A percentile compares a stretch with the other conserved stretches of the same genome.
Evolutionary conservation across 164 flowering plant species (phyloP).

Genomic region (Vitis rupestris): DNA sequence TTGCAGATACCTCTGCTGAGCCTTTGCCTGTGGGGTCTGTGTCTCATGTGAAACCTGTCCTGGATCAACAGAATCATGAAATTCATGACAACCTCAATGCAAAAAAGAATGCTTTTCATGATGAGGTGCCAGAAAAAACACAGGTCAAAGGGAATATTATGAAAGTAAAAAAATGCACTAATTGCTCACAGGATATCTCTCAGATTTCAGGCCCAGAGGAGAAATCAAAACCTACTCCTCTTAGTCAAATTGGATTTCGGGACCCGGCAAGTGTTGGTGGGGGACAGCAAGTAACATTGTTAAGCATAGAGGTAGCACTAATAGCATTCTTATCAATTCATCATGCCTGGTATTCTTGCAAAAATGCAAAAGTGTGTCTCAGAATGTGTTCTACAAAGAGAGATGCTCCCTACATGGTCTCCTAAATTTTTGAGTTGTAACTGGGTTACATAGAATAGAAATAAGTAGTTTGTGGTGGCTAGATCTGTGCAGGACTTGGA

Average conservation of each 20-base stretch:
- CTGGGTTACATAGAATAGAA: no score
- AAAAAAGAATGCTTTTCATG: constrained; percentile 11
- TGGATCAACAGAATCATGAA: constrained; percentile 19
- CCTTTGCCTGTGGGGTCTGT: constrained; percentile 18
- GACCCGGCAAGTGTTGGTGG: constrained; percentile 93
- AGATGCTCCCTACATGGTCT: not conserved
- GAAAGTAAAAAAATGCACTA: constrained; percentile 16
- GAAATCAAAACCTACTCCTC: constrained; percentile 69
- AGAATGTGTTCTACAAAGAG: not conserved
- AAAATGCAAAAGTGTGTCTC: not conserved
- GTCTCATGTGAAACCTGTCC: constrained; percentile 13
- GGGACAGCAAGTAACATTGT: constrained; percentile 81
- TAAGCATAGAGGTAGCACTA: constrained; percentile 77
- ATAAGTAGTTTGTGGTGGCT: no score
- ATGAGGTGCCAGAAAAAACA: constrained; percentile 5
- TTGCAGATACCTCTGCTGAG: constrained; percentile 16
- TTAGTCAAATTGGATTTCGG: constrained; percentile 91
- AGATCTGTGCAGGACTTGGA: no score
- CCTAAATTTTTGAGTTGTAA: no score
- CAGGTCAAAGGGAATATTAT: constrained; percentile 15
- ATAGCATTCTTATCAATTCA: not conserved
- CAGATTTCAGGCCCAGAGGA: constrained; percentile 85
- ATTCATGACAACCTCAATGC: constrained; percentile 11
- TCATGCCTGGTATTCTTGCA: not conserved
- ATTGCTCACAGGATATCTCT: constrained; percentile 56